Base-by-base conservation (phyloP, 2,329 filamentous ascomycete species). In the Aciculosporium take region DNA sequence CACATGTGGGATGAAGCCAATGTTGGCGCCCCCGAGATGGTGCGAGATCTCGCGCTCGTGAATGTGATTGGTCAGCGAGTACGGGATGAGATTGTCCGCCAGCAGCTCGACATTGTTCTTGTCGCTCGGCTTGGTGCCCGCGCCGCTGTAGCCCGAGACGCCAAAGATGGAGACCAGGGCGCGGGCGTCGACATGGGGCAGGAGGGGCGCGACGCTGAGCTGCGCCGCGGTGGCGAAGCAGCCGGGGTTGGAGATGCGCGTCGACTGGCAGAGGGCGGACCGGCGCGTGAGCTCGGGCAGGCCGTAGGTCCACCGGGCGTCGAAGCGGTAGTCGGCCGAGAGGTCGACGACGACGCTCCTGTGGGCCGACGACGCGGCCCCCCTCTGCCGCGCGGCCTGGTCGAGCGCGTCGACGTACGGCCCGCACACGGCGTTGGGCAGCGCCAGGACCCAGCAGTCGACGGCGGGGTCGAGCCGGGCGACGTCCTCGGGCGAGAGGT, bases 371-470 rank as follows among this genome's bases (percentile, higher is more conserved):
- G n/a, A n/a, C n/a, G n/a, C n/a, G 8, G 57, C 56, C 13, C 31
- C 67, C 56, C 76, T 72, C 44, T 76, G 76, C n/a, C n/a, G n/a
- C n/a, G n/a, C n/a, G 25, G 72, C 76, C 54, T 81, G 73, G 52
- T 88, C 76, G 40, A 96, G 76, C 7, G 89, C 89, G 48, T 96
- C 85, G 8, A 96, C 82, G 51, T 82, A 98, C 0, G 91, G 88
- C 65, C 87, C 84, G 75, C 86, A 95, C 38, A 94, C 86, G 46
- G 85, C 84, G 56, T 96, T 98, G 34, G 89, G 91, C 24, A 96
- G 76, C 28, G 91, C 91, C 84, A 96, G 91, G 34, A 96, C 84
- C 88, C 88, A 96, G 65, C 84, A 91, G 66, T 96, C 89, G 38
- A 96, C 79, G 25, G 81, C 77, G 58, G 83, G 79, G 47, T 91